These are phyloP conservation scores for Diplodia intermedia DNA, from an alignment of 2,329 filamentous ascomycete species.

Conservation along the genomic window DNA sequence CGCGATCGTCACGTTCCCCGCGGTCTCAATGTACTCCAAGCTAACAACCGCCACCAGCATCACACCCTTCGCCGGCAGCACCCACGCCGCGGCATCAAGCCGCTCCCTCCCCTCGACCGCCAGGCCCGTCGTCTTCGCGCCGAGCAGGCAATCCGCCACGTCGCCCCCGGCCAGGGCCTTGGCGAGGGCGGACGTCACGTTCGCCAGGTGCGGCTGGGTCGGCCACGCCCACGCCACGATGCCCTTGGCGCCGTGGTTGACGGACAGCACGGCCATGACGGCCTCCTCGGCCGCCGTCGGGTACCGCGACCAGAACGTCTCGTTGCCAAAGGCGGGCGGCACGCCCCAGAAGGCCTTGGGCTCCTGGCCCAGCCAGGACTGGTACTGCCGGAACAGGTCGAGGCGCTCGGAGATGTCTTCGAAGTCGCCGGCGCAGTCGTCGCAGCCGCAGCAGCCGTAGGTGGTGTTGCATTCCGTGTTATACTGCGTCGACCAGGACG, in stretches of 20 bases:
- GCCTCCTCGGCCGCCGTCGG: constrained; percentile 56
- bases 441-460: constrained; percentile 69
- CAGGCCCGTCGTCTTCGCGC: constrained; percentile 40
- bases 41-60: constrained; percentile 52
- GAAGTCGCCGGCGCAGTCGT: constrained; percentile 62
- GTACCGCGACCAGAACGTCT: constrained; percentile 56
- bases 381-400: constrained; percentile 52
- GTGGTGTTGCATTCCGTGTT: constrained; percentile 64
- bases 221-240: constrained; percentile 60
- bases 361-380: constrained; percentile 47
- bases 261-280: constrained; percentile 56
- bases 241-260: constrained; percentile 60
- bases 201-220: constrained; percentile 44
- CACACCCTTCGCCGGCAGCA: constrained; percentile 36
- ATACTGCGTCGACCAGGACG: constrained; percentile 61
- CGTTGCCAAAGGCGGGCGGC: constrained; percentile 58
- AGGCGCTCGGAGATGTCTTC: constrained; percentile 59
- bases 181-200: constrained; percentile 48
- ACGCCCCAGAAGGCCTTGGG: constrained; percentile 59
- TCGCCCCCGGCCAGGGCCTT: constrained; percentile 46
- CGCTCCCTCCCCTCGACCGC: constrained; percentile 35
- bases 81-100: constrained; percentile 55
- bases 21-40: constrained; percentile 41
- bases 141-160: constrained; percentile 50
- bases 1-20: constrained; percentile 33